Evolutionary conservation across 345 rosid genomes (phyloP), one percentile per base, ranked within the genome.

Genomic region (Rubroshorea leprosula): DNA sequence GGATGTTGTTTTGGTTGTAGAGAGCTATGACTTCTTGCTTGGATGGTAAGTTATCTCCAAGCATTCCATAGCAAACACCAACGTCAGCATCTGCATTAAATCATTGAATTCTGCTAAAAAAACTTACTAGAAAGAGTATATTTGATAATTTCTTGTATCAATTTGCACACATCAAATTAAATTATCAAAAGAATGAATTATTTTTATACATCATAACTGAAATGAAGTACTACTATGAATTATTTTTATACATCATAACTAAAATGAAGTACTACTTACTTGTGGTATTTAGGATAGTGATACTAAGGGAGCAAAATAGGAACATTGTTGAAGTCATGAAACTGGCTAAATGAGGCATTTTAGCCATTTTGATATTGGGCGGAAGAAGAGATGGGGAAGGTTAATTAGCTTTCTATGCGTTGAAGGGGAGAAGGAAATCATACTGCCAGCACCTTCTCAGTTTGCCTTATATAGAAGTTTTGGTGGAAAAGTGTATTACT

Each of bases 31-130:
- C 64, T 55, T 68, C 71, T 23, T 6, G 29, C 3, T 22, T 17
- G 3, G 69, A 9, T 16, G 76, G 72, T 27, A 63, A n/a, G 49
- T 63, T 54, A 27, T 54, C 25, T 1, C 66, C 76, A 1, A 25
- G 2, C 54, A 25, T 52, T 44, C 68, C 65, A 18, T 62, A 62
- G 58, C 72, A 67, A 6, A 27, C 63, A 6, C 72, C 72, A 5
- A 68, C 13, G 3, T 49, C 1, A 16, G 53, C 26, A 49, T 23
- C 53, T 49, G 53, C 15, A 49, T 6, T 41, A 41, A 14, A 41
- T 1, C 2, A 6, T 41, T 29, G 35, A 29, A 9, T 3, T 29
- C 35, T 29, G 9, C 9, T 29, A 29, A 29, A 29, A 3, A 29
- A 29, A 9, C 5, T 29, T 29, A 3, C 35, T 4, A 29, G 35